Percentiles rank a stretch among this genome's conserved stretches.
These are phyloP conservation scores for Xylaria cubensis DNA, from an alignment of 495 filamentous ascomycete genomes.

Conservation along the genomic window DNA sequence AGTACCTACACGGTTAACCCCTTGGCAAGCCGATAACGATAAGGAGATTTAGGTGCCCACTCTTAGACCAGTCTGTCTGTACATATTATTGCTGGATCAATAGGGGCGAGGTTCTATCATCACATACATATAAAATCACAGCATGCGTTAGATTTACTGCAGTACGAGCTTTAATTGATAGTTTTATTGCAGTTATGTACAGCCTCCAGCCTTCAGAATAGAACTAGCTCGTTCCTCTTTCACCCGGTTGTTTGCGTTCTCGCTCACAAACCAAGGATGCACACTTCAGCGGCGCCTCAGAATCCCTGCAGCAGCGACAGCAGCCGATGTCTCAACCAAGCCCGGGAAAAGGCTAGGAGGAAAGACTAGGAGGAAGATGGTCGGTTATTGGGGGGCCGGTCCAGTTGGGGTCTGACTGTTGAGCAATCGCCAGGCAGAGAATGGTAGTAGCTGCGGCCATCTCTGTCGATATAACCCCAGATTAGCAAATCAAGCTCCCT, in stretches of 20 bases:
- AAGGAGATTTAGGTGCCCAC: constrained; percentile 7
- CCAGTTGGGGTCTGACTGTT: not conserved
- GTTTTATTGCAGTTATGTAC: not conserved
- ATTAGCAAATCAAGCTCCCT: not conserved
- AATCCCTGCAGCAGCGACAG: not conserved
- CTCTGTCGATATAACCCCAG: not conserved
- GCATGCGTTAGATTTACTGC: not conserved
- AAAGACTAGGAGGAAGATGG: not conserved
- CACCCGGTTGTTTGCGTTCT: not conserved
- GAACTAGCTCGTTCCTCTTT: no score
- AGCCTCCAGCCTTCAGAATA: not conserved
- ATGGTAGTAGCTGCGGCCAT: not conserved
- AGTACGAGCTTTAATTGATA: not conserved
- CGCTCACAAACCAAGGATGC: not conserved
- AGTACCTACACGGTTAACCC: no score
- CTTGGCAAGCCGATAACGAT: constrained; percentile 3
- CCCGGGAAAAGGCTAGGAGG: not conserved
- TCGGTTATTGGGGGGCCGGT: not conserved
- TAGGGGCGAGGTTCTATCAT: no score
- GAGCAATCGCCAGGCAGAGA: not conserved
- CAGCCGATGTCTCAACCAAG: not conserved
- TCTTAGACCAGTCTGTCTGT: no score
- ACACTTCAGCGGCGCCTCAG: not conserved
- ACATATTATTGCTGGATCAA: no score
- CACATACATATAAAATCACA: not conserved